Evolutionary conservation across 2,329 filamentous ascomycete species (phyloP).

Genomic region (Penicillium sp.): DNA sequence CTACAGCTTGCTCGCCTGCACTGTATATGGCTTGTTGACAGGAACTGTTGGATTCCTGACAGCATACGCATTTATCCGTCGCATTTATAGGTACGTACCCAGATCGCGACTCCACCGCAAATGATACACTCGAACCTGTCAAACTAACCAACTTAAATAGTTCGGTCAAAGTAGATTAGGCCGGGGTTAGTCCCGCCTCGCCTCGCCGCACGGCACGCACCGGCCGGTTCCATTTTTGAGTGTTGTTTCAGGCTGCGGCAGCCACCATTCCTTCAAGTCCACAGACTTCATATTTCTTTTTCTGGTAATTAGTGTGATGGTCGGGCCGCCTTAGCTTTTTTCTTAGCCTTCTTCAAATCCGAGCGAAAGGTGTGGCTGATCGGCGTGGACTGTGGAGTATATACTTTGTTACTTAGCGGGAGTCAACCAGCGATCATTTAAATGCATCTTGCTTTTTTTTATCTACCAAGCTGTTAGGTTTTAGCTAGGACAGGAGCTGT

Average conservation of each 20-base stretch:
- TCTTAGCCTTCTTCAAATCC: neutral
- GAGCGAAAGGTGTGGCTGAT: neutral
- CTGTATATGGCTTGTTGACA: conserved; percentile 78
- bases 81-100: conserved; percentile 74
- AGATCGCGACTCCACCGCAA: conserved; percentile 31
- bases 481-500: neutral
- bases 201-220: neutral
- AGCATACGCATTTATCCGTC: conserved; percentile 80
- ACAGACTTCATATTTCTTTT: neutral
- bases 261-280: neutral
- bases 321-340: neutral
- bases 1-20: conserved; percentile 81
- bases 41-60: conserved; percentile 85
- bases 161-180: conserved; percentile 42
- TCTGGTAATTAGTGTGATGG: neutral
- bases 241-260: neutral
- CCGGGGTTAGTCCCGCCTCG: neutral
- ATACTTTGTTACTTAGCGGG: conserved; percentile 18
- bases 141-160: conserved; percentile 26
- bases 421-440: conserved; percentile 15
- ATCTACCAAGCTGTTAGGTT: neutral
- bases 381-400: conserved; percentile 8
- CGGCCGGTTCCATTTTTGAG: neutral
- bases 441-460: neutral
- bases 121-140: neutral